A percentile compares a stretch with the other conserved stretches of the same genome.
Conservation (phyloP, 1,139 yeast species). For the Pichia sp. region DNA sequence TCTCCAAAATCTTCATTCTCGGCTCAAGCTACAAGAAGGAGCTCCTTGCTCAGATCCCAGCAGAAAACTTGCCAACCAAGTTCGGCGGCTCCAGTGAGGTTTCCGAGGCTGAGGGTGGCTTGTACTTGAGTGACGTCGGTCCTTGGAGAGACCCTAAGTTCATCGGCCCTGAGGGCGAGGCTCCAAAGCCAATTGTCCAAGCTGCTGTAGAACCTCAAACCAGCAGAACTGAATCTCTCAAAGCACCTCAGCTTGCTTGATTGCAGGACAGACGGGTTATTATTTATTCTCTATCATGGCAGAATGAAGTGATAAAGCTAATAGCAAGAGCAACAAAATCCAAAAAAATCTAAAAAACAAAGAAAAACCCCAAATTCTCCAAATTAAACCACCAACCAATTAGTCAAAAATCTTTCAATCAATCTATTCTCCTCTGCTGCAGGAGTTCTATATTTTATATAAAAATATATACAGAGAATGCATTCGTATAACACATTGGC, state of each 20-base stretch:
- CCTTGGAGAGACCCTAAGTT: slow-evolving; percentile 93
- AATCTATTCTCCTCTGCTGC: neutral
- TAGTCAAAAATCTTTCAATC: neutral
- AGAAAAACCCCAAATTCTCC: neutral
- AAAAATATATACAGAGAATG: neutral
- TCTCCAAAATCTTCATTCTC: slow-evolving; percentile 84
- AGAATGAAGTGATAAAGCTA: neutral
- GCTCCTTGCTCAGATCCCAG: slow-evolving; percentile 85
- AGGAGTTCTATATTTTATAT: neutral
- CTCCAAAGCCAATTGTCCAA: slow-evolving; percentile 39
- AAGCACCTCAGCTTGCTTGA: neutral
- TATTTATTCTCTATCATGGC: neutral
- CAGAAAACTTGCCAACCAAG: slow-evolving; percentile 83
- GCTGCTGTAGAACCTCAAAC: neutral
- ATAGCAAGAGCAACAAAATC: too few relatives aligned
- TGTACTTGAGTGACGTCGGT: slow-evolving; percentile 85
- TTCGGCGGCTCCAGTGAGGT: slow-evolving; percentile 81
- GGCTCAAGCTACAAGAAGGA: slow-evolving; percentile 78
- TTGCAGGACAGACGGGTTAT: neutral
- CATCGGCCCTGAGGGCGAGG: slow-evolving; percentile 85
- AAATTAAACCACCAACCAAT: neutral
- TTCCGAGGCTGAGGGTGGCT: slow-evolving; percentile 65
- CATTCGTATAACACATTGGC: neutral
- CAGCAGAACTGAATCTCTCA: neutral
- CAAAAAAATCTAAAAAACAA: neutral